Evolutionary conservation across 2,329 filamentous ascomycete species (phyloP), one percentile per base, ranked within the genome.

Genomic region (Ceratocystis papillata): DNA sequence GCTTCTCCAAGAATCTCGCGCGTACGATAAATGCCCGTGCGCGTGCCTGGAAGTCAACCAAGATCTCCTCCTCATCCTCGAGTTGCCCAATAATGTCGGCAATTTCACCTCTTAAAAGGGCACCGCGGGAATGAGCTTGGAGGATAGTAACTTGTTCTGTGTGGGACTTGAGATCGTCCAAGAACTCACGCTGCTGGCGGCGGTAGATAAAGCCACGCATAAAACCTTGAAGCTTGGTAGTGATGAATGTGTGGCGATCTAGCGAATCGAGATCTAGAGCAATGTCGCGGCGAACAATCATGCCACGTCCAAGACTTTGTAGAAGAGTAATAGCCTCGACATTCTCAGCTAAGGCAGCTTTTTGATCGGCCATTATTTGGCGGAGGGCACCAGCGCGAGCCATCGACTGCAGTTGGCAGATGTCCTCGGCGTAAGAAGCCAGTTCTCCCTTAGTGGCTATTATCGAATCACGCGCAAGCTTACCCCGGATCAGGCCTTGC

Each of bases 1-100:
- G 86, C 80, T 96, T 96, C 75, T 95, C 90, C 64, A 83, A 84
- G 71, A 96, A 97, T 20, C 80, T 81, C 15, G 79, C 81, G 44
- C 93, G 84, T 41, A 97, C 83, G 2, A 95, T 75, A 71, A 84
- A 86, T 2, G 85, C 93, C 71, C 87, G 85, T 6, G 87, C 83
- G 5, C 84, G 80, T 4, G 91, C 81, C 74, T 97, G 92, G 28
- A 96, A 76, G 37, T 86, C 87, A 7, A 84, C 77, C 68, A 96
- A 81, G 0, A 80, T 79, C n/a, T 88, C 87, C 72, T 97, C 92
- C 69, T 95, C 85, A 64, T 87, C 87, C 67, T 96, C 90, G 1
- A 97, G 81, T 70, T 93, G 85, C 25, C 81, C 83, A 48, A 99
- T 80, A 1, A 90, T 78, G 57, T 85, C 82, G 20, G 88, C 90